A percentile compares a stretch with the other conserved stretches of the same genome.
Evolutionary conservation across 176 grass and related monocot species (phyloP).

Genomic region (Echinochloa phyllopogon): DNA sequence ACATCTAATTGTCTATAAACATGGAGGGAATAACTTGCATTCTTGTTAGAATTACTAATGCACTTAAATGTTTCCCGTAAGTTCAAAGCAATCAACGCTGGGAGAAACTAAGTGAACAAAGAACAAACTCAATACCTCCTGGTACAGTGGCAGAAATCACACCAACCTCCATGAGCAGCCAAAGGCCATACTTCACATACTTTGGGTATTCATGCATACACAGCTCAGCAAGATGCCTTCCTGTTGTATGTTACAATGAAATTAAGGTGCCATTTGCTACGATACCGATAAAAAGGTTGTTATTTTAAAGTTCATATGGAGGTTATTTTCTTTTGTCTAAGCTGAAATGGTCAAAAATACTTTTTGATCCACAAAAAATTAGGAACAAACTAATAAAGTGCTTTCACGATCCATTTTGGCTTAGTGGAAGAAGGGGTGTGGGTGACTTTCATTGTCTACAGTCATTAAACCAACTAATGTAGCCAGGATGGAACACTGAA

Average conservation of each 20-base stretch:
- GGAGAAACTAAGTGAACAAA: neutral
- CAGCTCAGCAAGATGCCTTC: slow-evolving; percentile 74
- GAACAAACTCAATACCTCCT: slow-evolving; percentile 53
- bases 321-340: neutral
- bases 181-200: slow-evolving; percentile 65
- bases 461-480: neutral
- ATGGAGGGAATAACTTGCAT: neutral
- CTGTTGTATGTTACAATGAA: slow-evolving; percentile 48
- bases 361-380: neutral
- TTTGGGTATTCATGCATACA: slow-evolving; percentile 78
- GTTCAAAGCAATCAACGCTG: neutral
- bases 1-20: neutral
- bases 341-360: neutral
- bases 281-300: neutral
- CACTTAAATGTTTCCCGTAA: neutral
- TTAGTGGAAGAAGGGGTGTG: neutral
- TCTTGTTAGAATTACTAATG: neutral
- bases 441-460: neutral
- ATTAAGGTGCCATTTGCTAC: neutral
- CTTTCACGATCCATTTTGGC: neutral
- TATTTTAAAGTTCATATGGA: neutral
- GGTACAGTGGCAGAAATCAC: slow-evolving; percentile 83
- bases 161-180: slow-evolving; percentile 65
- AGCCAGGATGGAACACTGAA: neutral
- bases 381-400: neutral